Percentiles rank a stretch among this genome's conserved stretches.
These are phyloP conservation scores for Wickerhamiella shivajii DNA, from an alignment of 805 yeast genomes.

Conservation along the genomic window DNA sequence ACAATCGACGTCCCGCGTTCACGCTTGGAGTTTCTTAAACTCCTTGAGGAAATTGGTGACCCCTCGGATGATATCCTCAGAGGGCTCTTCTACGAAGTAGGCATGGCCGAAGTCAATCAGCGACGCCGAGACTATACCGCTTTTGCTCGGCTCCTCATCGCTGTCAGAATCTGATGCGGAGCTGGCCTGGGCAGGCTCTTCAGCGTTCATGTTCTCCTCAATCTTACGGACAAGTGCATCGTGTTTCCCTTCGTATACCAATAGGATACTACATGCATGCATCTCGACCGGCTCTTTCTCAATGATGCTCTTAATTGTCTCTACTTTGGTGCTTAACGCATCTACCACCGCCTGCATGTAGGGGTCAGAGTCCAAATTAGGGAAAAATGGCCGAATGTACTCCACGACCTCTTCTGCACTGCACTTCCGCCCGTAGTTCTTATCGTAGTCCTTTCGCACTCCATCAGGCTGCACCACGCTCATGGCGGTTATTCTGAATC, in stretches of 20 bases:
- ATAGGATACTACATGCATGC: slow-evolving; percentile 31
- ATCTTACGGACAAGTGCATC: slow-evolving; percentile 35
- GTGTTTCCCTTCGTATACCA: slow-evolving; percentile 57
- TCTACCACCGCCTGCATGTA: slow-evolving; percentile 25
- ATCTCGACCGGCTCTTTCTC: slow-evolving; percentile 27
- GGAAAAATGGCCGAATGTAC: slow-evolving; percentile 33
- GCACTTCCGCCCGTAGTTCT: slow-evolving; percentile 49
- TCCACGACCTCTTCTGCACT: slow-evolving; percentile 33
- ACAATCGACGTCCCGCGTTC: too few species aligned
- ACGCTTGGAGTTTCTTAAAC: slow-evolving; percentile 4
- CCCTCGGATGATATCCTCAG: slow-evolving; percentile 57
- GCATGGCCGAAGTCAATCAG: slow-evolving; percentile 91
- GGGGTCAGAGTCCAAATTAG: slow-evolving; percentile 12
- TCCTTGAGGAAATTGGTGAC: slow-evolving; percentile 40
- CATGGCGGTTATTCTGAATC: slow-evolving; percentile 83
- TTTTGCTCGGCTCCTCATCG: slow-evolving; percentile 1
- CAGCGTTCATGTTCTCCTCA: slow-evolving; percentile 11
- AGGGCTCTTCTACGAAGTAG: slow-evolving; percentile 43
- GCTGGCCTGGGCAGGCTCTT: slow-evolving; percentile 19
- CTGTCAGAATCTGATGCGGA: slow-evolving; percentile 8
- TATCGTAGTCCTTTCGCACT: slow-evolving; percentile 41
- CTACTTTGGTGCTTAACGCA: slow-evolving; percentile 44
- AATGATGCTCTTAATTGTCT: slow-evolving; percentile 50
- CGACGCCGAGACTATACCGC: slow-evolving; percentile 39
- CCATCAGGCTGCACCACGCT: slow-evolving; percentile 32